phyloP scores from a whole-genome alignment of 306 rosid species.

The Dryas alaskensis region DNA sequence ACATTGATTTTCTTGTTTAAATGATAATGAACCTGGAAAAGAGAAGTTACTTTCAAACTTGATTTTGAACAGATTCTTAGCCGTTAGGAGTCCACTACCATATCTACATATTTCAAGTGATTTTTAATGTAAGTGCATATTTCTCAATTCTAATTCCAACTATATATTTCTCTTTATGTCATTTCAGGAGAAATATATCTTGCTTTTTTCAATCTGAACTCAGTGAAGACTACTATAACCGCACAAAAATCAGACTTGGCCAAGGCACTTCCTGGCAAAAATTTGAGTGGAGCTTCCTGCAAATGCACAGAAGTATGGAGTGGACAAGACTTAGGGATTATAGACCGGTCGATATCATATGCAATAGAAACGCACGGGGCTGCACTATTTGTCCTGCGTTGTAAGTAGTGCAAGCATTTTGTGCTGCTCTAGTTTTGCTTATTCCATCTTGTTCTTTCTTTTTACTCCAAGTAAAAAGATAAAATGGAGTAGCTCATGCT shows the following conservation, averaged over 20 bases:
- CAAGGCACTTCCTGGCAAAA: conserved; percentile 38
- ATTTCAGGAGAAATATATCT: conserved; percentile 62
- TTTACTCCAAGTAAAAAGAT: background rate
- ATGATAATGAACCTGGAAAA: too few species aligned
- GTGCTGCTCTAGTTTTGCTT: background rate
- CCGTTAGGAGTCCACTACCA: background rate
- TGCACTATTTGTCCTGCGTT: conserved; percentile 57
- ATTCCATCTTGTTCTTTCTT: background rate
- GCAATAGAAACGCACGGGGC: conserved; percentile 52
- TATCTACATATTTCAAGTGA: too few species aligned
- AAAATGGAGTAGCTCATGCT: background rate
- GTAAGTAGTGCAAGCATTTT: conserved; percentile 19
- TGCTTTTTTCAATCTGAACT: conserved; percentile 69
- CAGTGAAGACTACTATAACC: conserved; percentile 33
- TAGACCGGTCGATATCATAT: conserved; percentile 33
- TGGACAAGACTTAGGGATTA: conserved; percentile 38
- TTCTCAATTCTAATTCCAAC: background rate
- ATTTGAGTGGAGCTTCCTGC: conserved; percentile 35
- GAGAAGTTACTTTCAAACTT: background rate
- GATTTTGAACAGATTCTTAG: background rate
- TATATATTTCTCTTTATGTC: background rate
- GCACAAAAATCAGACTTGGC: conserved; percentile 48
- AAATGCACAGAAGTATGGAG: conserved; percentile 64
- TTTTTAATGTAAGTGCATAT: background rate
- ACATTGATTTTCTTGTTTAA: too few species aligned